A percentile compares a stretch with the other conserved stretches of the same genome.
phyloP scores from a whole-genome alignment of 1,284 basidiomycete species.

The Puccinia polysora region DNA sequence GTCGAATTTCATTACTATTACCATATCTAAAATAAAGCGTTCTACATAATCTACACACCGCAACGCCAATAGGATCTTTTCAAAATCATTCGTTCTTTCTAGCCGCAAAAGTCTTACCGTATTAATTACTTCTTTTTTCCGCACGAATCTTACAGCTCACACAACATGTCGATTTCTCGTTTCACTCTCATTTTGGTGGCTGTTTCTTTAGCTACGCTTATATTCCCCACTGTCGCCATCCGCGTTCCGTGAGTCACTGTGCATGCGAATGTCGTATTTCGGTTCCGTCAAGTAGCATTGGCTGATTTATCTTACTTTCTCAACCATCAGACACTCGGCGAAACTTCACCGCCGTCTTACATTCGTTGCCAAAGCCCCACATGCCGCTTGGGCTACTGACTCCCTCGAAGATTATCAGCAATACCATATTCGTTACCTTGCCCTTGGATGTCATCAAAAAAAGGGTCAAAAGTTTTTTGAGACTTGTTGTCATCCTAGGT shows the following conservation, averaged over 20 bases:
- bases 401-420: constrained; percentile 35
- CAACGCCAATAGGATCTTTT: too few relatives aligned
- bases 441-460: constrained; percentile 20
- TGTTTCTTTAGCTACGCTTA: not conserved
- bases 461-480: constrained; percentile 36
- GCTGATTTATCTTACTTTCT: not conserved
- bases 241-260: constrained; percentile 18
- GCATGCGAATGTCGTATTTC: not conserved
- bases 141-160: not conserved
- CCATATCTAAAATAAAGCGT: too few relatives aligned
- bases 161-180: not conserved
- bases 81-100: too few relatives aligned
- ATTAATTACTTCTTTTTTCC: not conserved
- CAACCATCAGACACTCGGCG: constrained; percentile 19
- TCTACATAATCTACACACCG: too few relatives aligned
- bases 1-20: too few relatives aligned
- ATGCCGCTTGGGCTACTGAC: constrained; percentile 19
- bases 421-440: constrained; percentile 34
- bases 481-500: constrained; percentile 30
- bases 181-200: not conserved
- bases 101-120: too few relatives aligned
- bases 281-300: not conserved
- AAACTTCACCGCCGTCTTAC: constrained; percentile 35
- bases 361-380: constrained; percentile 32
- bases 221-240: not conserved